Percentiles rank a stretch among this genome's conserved stretches.
These are phyloP conservation scores for Penicillium fuscoglaucum DNA, from an alignment of 2,329 filamentous ascomycete species.

Conservation along the genomic window DNA sequence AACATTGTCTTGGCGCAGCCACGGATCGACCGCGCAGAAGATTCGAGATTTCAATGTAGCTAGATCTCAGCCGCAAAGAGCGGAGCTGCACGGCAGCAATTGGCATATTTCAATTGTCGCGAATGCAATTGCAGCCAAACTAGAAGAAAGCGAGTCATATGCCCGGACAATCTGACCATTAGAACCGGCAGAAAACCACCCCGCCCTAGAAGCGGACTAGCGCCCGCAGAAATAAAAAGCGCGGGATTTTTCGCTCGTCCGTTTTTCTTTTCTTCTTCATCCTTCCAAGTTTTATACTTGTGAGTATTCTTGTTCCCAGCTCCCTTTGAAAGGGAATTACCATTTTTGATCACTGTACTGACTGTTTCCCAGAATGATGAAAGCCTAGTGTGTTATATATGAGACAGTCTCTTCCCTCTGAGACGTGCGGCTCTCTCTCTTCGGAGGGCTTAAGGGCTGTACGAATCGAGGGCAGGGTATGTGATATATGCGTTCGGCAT, in stretches of 20 bases:
- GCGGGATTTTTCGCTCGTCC: constrained; percentile 25
- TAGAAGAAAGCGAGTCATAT: constrained; percentile 2
- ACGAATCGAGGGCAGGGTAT: constrained; percentile 65
- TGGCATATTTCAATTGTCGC: constrained; percentile 6
- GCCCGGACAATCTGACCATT: background rate
- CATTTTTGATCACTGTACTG: constrained; percentile 22
- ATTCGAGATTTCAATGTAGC: constrained; percentile 35
- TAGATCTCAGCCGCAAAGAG: constrained; percentile 4
- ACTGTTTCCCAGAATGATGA: constrained; percentile 79
- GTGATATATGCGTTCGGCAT: constrained; percentile 99
- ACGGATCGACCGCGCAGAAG: constrained; percentile 31
- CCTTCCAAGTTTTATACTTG: constrained; percentile 99
- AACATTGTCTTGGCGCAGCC: constrained; percentile 10
- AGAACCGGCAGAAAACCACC: constrained; percentile 13
- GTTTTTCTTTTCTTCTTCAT: constrained; percentile 66
- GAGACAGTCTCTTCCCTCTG: constrained; percentile 67
- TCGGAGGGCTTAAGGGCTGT: constrained; percentile 85
- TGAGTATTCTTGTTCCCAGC: constrained; percentile 54
- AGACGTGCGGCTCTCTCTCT: constrained; percentile 72
- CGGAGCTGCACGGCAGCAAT: constrained; percentile 9
- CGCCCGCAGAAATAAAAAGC: constrained; percentile 26
- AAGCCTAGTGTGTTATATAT: constrained; percentile 95
- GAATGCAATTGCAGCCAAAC: background rate
- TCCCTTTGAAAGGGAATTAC: background rate
- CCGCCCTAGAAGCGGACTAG: constrained; percentile 30